Base-by-base conservation (phyloP, 2,329 filamentous ascomycete species). In the Periconia sp. region DNA sequence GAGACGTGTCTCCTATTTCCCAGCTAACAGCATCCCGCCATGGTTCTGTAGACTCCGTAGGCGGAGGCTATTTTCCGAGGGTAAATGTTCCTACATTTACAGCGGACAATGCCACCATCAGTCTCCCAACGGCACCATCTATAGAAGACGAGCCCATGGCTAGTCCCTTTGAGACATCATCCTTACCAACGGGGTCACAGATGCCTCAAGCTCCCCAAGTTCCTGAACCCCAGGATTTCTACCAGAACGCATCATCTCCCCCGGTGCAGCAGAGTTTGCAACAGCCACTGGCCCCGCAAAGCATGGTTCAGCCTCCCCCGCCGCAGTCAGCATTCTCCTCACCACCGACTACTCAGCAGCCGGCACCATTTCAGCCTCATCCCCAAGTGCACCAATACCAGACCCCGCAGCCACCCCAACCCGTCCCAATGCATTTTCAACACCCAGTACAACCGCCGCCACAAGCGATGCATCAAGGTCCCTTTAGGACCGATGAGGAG, bases 401-500 rank as follows among this genome's bases (percentile, higher is more conserved):
- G 1, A 19, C 48, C 6, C 39, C 35, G 17, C 51, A 49, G 28
- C 30, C 40, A 11, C 43, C 33, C 22, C 47, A 36, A 23, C 51
- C 49, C 19, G 39, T 53, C 8, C 56, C 52, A 26, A 54, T 41
- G 35, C 50, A 40, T 16, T 54, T 37, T 26, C 31, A 19, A 13
- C 43, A 49, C 17, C 45, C 47, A 13, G 18, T 18, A 10, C 46
- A 50, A 37, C 15, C 17, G 5, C 12, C 36, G 10, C 38, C 47
- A n/a, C 50, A 52, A 15, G 37, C 50, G 11, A 38, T 43, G 11
- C 49, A 51, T 28, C 55, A 66, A 50, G 79, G 66, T 4, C 63
- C 65, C 1, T 74, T 87, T 39, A 75, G 71, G 4, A 76, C 72
- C 9, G 89, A 96, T 51, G 86, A 91, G 52, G 75, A 79, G 46